Evolutionary conservation across 2,329 filamentous ascomycete species (phyloP), one percentile per base, ranked within the genome.

Genomic region (Diaporthe citri): DNA sequence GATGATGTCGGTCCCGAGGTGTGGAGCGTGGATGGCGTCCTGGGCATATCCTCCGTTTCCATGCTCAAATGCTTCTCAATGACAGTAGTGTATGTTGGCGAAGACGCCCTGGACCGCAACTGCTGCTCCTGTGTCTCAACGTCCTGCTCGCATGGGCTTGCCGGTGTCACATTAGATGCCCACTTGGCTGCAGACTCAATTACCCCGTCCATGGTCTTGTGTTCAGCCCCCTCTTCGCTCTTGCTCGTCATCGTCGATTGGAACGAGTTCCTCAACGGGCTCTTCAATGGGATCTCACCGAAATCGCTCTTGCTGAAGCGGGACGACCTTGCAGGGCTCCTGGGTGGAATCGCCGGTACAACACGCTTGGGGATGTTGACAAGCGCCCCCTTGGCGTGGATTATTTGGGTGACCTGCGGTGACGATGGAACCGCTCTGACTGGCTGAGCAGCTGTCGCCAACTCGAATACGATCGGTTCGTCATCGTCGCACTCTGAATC

Each of bases 281-380:
- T 91, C 78, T 83, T 84, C n/a, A 81, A 82, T 76, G 77, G 82
- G 3, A 94, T 82, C 85, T 96, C 82, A 84, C 91, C 80, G 88
- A 94, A 86, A 83, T 94, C 84, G 82, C 89, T 81, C 80, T 85
- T 88, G 78, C 86, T 87, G 4, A 84, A 86, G 56, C 87, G 84
- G 4, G 89, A 91, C 31, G 84, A 81, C 87, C 94, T 78, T 82
- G 92, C 92, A 1, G 95, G 93, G 80, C 94, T 97, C 64, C 95
- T 89, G 4, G 91, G 88, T 1, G 96, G 96, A 17, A 98, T 88
- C 12, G 94, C 92, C 1, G 96, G 95, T 1, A 95, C 91, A 1
- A 92, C 84, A 48, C 95, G 90, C 84, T 96, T 97, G 17, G 94
- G 92, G 75, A 98, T 97, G 60, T 91, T 95, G 39, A 98, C 94